phyloP scores from a whole-genome alignment of 1,284 basidiomycete genomes.

The Cryptococcus hybrid region DNA sequence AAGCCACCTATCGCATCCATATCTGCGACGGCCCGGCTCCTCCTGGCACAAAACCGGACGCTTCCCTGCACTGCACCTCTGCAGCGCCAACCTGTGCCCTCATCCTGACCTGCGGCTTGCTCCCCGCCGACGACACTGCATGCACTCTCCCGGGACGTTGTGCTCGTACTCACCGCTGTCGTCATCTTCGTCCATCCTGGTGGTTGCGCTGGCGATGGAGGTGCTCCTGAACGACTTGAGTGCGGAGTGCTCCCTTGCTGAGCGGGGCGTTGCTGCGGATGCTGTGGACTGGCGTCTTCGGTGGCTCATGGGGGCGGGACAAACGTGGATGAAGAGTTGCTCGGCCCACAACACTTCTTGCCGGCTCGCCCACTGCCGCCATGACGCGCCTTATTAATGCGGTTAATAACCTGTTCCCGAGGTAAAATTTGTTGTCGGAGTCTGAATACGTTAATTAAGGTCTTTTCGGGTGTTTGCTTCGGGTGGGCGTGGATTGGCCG shows the following conservation, averaged over 20 bases:
- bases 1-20: too few species aligned
- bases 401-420: too few species aligned
- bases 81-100: not conserved
- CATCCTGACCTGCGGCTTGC: not conserved
- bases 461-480: too few species aligned
- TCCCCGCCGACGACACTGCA: not conserved
- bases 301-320: not conserved
- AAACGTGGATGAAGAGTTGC: too few species aligned
- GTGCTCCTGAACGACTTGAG: slow-evolving; percentile 12
- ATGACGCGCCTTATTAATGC: too few species aligned
- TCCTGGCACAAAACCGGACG: not conserved
- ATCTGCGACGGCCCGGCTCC: not conserved
- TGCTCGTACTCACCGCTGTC: slow-evolving; percentile 14
- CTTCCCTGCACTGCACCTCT: not conserved
- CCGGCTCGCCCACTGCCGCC: too few species aligned
- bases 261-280: slow-evolving; percentile 11
- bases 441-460: too few species aligned
- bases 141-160: not conserved
- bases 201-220: slow-evolving; percentile 13
- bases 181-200: slow-evolving; percentile 17
- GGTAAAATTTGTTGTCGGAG: too few species aligned
- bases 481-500: too few species aligned
- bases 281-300: slow-evolving; percentile 13
- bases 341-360: too few species aligned
- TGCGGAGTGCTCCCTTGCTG: slow-evolving; percentile 9